phyloP scores from a whole-genome alignment of 23 red algal species.

The Cyanidioschyzon merolae region DNA sequence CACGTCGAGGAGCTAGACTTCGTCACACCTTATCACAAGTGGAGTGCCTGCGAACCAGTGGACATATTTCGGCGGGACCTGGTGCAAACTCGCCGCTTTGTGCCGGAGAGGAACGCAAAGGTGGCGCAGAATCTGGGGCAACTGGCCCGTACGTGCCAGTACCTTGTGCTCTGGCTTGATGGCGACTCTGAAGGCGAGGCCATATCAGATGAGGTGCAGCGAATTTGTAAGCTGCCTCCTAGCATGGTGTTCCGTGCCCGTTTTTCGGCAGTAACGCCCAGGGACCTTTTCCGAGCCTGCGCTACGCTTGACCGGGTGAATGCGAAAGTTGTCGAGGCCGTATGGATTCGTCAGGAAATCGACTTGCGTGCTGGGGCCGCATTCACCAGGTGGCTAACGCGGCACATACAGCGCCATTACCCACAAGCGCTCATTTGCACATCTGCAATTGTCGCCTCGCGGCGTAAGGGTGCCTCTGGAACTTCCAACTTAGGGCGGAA shows the following conservation, averaged over 20 bases:
- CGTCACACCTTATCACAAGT: constrained; percentile 43
- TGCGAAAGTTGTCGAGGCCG: constrained; percentile 54
- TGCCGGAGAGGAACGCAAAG: constrained; percentile 44
- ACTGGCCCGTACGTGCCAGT: constrained; percentile 33
- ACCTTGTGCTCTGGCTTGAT: constrained; percentile 80
- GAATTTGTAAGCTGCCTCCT: constrained; percentile 22
- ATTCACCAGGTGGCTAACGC: constrained; percentile 80
- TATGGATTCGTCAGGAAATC: constrained; percentile 81
- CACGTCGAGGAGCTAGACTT: constrained; percentile 77
- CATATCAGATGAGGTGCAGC: constrained; percentile 67
- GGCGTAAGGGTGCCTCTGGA: background rate
- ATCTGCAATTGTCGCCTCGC: background rate
- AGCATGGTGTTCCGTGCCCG: constrained; percentile 59
- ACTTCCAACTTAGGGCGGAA: constrained; percentile 23
- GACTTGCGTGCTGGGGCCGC: constrained; percentile 88
- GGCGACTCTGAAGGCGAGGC: constrained; percentile 94
- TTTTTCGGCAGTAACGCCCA: constrained; percentile 80
- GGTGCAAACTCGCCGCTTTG: constrained; percentile 29
- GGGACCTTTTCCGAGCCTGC: constrained; percentile 49
- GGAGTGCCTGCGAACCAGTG: constrained; percentile 44
- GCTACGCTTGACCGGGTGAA: constrained; percentile 36
- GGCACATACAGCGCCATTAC: background rate
- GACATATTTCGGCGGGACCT: constrained; percentile 35
- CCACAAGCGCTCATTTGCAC: background rate
- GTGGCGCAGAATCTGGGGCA: constrained; percentile 32